These are phyloP conservation scores for Colletotrichum falcatum DNA, from an alignment of 2,329 filamentous ascomycete genomes.

Conservation along the genomic window DNA sequence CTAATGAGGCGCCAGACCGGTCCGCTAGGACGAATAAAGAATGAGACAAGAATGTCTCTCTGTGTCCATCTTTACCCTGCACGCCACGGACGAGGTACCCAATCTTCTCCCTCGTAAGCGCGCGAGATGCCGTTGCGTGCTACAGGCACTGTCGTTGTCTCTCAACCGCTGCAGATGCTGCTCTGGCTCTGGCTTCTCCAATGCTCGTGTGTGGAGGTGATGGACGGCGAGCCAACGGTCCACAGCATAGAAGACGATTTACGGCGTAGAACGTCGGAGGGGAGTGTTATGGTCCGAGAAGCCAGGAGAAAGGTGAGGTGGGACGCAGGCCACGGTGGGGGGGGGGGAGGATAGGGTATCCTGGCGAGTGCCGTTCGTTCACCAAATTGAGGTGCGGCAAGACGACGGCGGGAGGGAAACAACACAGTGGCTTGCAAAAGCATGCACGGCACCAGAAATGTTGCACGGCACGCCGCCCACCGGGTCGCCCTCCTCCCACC, in stretches of 20 bases:
- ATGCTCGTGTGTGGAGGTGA: conserved; percentile 6
- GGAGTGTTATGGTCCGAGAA: conserved; percentile 1
- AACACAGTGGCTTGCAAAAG: conserved; percentile 31
- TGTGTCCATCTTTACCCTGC: background rate
- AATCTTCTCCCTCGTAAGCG: background rate
- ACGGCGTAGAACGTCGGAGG: background rate
- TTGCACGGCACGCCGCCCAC: background rate
- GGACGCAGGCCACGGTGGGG: background rate
- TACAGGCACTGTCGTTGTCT: conserved; percentile 4
- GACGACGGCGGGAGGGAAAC: conserved; percentile 19
- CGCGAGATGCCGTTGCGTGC: background rate
- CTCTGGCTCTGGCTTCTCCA: too few relatives aligned
- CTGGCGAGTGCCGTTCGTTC: background rate
- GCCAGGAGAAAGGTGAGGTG: background rate
- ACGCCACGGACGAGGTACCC: background rate
- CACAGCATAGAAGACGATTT: background rate
- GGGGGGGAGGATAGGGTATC: background rate
- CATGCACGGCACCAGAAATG: conserved; percentile 1
- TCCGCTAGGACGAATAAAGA: conserved; percentile 13
- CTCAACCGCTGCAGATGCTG: too few relatives aligned
- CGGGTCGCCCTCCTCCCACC: background rate
- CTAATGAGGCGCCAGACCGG: background rate
- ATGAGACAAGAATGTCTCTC: background rate
- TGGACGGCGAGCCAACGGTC: background rate
- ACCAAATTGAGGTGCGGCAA: conserved; percentile 33